Evolutionary conservation across 768 basidiomycete genomes (phyloP).

Genomic region (Clitopilus passeckerianus): DNA sequence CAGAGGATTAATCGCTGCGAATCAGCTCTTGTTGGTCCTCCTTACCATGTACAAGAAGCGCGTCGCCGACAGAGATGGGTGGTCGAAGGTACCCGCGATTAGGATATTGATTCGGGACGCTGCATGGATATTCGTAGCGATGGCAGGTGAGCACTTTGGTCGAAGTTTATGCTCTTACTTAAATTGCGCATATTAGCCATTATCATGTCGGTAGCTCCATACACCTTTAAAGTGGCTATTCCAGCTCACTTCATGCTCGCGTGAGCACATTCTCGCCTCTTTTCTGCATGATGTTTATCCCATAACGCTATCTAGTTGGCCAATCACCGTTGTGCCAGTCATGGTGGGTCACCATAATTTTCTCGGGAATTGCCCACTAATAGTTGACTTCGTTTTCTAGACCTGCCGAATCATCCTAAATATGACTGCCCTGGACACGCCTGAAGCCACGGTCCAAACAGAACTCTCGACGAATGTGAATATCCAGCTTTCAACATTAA

Average conservation of each 20-base stretch:
- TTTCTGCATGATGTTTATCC: background rate
- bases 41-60: conserved; percentile 5
- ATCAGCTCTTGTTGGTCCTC: conserved; percentile 1
- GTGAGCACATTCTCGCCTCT: background rate
- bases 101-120: conserved; percentile 7
- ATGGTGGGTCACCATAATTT: conserved; percentile 1
- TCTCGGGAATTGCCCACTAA: background rate
- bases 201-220: background rate
- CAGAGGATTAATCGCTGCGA: background rate
- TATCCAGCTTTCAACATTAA: background rate
- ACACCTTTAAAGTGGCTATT: background rate
- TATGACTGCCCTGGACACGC: conserved; percentile 1
- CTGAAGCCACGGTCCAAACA: background rate
- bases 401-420: conserved; percentile 9
- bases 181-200: background rate
- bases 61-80: conserved; percentile 1
- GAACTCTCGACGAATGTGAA: background rate
- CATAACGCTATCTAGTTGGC: conserved; percentile 1
- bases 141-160: conserved; percentile 3
- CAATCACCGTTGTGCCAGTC: conserved; percentile 3
- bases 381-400: background rate
- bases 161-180: background rate
- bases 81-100: conserved; percentile 1
- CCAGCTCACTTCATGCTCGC: background rate
- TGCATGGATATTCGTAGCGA: conserved; percentile 4